Base-by-base conservation (phyloP, 2,329 filamentous ascomycete genomes). In the Hypoxylon sp. region DNA sequence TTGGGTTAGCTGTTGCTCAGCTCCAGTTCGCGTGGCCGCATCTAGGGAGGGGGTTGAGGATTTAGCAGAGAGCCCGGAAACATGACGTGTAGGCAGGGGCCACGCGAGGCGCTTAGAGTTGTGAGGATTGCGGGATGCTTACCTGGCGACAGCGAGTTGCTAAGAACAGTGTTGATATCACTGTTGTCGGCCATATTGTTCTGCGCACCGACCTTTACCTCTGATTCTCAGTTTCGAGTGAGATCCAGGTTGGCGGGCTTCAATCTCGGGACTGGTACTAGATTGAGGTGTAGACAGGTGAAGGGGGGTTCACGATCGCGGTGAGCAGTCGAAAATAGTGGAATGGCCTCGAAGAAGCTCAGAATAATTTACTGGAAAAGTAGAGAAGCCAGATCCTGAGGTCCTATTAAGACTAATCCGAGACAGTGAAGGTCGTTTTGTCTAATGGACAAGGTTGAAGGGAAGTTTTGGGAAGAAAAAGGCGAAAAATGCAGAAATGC, bases 81-180 rank as follows among this genome's bases (percentile, higher is more conserved):
- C 61, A 73, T 78, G 70, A 76, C 61, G 44, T 62, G 60, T 57
- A 58, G 44, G 51, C 28, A 49, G 11, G 26, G 40, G 63, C 3
- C 51, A 69, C 55, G 55, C 63, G 56, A 66, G 56, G 45, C 60
- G 52, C 52, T 49, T 18, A 40, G 26, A 40, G 52, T 11, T n/a
- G 38, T 8, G 32, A 38, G 18, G 22, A 49, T 22, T 38, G 36
- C 46, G 11, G 14, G 49, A 69, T 71, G 81, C 91, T 80, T 84
- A 98, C 96, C 95, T 78, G 94, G 87, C 78, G 94, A 96, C 83
- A 98, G 89, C 81, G 96, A 98, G 85, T 94, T 95, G 83, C 93
- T 89, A 85, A 99, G 91, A 85, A 99, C 95, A 84, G 93, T 91
- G 85, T 95, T 97, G 85, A 98, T 96, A 85, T 98, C 93, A 91